Percentiles rank a stretch among this genome's conserved stretches.
Evolutionary conservation across 495 filamentous ascomycete species (phyloP).

Genomic region (Cladorrhinum samala): DNA sequence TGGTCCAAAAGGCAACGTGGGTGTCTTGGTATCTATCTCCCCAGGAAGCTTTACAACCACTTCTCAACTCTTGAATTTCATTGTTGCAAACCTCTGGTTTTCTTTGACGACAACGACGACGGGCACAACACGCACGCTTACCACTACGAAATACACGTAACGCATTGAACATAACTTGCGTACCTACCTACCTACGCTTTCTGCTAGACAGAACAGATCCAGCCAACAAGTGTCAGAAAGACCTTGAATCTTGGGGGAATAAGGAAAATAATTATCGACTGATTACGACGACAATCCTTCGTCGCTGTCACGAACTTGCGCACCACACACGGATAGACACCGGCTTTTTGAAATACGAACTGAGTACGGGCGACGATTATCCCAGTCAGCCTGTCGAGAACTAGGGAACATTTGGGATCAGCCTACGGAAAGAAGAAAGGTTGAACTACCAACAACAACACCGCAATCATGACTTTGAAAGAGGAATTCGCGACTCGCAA

Average conservation of each 20-base stretch:
- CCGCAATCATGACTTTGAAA: slow-evolving; percentile 45
- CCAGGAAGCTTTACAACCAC: background rate
- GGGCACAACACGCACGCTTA: background rate
- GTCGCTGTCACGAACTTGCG: no score
- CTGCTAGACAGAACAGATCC: background rate
- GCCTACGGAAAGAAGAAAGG: background rate
- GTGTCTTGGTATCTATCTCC: background rate
- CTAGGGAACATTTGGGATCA: background rate
- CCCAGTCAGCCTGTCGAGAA: background rate
- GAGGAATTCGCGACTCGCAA: slow-evolving; percentile 91
- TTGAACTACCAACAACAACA: background rate
- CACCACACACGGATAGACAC: no score
- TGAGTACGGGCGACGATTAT: no score
- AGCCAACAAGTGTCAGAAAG: no score
- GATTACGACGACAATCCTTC: no score
- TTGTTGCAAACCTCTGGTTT: background rate
- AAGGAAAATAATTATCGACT: no score
- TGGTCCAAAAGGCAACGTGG: background rate
- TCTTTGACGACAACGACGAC: slow-evolving; percentile 1
- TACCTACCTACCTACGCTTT: no score
- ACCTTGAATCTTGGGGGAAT: no score
- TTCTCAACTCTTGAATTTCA: background rate
- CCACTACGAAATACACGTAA: background rate
- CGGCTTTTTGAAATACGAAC: no score
- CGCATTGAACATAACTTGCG: background rate